phyloP scores from a whole-genome alignment of 768 basidiomycete genomes.

The Leccinum subtestaceum region DNA sequence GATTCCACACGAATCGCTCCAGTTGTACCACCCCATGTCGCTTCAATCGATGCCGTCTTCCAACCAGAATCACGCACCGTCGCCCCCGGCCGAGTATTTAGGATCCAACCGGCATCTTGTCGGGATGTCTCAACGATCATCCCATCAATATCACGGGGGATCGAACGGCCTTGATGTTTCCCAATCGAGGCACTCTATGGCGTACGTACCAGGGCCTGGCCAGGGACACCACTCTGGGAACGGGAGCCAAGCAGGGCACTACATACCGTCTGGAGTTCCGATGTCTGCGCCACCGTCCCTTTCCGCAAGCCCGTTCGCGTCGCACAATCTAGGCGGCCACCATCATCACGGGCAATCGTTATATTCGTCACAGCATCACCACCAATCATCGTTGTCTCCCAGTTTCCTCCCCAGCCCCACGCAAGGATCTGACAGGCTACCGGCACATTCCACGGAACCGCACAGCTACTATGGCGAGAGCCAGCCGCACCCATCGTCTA shows the following conservation, averaged over 20 bases:
- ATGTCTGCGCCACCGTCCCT: constrained; percentile 53
- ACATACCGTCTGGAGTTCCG: constrained; percentile 40
- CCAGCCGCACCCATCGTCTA: constrained; percentile 27
- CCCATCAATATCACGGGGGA: constrained; percentile 29
- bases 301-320: constrained; percentile 36
- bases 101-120: constrained; percentile 46
- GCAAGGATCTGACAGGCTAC: constrained; percentile 29
- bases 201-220: constrained; percentile 36
- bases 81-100: constrained; percentile 39
- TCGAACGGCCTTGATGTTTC: constrained; percentile 24
- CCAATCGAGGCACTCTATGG: constrained; percentile 39
- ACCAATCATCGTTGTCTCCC: constrained; percentile 29
- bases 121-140: constrained; percentile 37
- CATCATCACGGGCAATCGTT: constrained; percentile 28
- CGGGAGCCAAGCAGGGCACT: constrained; percentile 20
- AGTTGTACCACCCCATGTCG: constrained; percentile 77
- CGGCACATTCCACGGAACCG: constrained; percentile 26
- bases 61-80: constrained; percentile 33
- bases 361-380: constrained; percentile 32
- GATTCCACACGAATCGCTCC: constrained; percentile 67
- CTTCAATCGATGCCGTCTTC: constrained; percentile 50
- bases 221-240: constrained; percentile 44
- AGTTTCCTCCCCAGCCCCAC: constrained; percentile 30
- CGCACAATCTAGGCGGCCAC: constrained; percentile 25
- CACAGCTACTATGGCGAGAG: constrained; percentile 32